Evolutionary conservation across 257 asterid genomes (phyloP).

Genomic region (Mitragyna speciosa): DNA sequence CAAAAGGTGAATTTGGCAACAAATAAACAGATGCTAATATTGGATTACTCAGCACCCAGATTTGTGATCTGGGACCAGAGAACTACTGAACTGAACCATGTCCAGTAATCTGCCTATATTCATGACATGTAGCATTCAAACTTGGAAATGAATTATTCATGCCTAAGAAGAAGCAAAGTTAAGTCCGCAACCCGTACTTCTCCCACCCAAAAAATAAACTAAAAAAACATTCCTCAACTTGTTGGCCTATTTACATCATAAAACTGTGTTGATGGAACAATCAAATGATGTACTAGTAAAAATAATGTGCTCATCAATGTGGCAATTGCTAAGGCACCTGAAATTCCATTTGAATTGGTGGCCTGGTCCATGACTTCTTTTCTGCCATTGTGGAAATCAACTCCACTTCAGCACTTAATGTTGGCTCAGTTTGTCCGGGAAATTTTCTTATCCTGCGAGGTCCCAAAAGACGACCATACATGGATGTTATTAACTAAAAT

Average conservation of each 20-base stretch:
- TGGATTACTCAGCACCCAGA: neutral
- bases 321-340: slow-evolving; percentile 53
- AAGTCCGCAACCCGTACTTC: neutral
- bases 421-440: slow-evolving; percentile 99
- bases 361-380: slow-evolving; percentile 98
- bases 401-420: slow-evolving; percentile 97
- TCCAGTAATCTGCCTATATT: neutral
- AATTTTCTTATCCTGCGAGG: slow-evolving; percentile 87
- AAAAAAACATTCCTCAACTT: neutral
- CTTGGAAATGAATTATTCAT: neutral
- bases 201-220: neutral
- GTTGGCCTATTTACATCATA: neutral
- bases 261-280: neutral
- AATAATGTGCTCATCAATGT: neutral
- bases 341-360: slow-evolving; percentile 99
- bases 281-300: neutral
- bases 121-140: neutral
- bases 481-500: neutral
- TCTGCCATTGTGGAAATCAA: slow-evolving; percentile 91
- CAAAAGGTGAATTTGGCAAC: neutral
- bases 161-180: neutral
- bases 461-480: neutral
- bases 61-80: neutral
- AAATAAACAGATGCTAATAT: neutral
- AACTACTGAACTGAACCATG: neutral